phyloP scores from a whole-genome alignment of 164 flowering plant genomes.

The Paratinospora sagittata region DNA sequence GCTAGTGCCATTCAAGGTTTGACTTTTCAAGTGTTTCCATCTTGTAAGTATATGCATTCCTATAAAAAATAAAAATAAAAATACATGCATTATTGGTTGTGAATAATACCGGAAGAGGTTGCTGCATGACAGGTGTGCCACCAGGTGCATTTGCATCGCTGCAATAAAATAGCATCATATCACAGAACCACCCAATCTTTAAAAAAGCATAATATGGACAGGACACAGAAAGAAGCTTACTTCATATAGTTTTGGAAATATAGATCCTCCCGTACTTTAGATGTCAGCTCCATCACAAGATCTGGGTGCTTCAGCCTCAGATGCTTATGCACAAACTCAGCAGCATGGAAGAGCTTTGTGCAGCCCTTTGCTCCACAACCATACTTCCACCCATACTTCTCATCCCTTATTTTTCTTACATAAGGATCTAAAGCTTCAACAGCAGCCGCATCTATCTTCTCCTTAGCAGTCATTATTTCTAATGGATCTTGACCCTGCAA shows the following conservation, averaged over 20 bases:
- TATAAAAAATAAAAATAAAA: too few relatives aligned
- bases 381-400: conserved; percentile 99
- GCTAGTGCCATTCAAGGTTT: not conserved
- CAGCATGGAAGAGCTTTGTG: conserved; percentile 97
- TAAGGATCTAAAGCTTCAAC: conserved; percentile 78
- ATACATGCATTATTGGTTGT: not conserved
- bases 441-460: conserved; percentile 88
- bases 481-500: conserved; percentile 79
- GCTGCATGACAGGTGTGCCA: conserved; percentile 91
- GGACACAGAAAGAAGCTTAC: conserved; percentile 36
- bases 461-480: conserved; percentile 90
- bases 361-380: conserved; percentile 99
- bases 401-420: conserved; percentile 96
- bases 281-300: conserved; percentile 72
- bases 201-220: not conserved
- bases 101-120: conserved; percentile 50
- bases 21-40: not conserved
- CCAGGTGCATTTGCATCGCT: conserved; percentile 98
- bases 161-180: conserved; percentile 16
- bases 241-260: conserved; percentile 94
- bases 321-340: conserved; percentile 97
- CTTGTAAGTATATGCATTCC: too few relatives aligned
- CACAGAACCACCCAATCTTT: not conserved
- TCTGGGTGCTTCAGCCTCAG: conserved; percentile 90
- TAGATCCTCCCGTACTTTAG: conserved; percentile 88